These are phyloP conservation scores for Kurtzmaniella natalensis DNA, from an alignment of 1,139 yeast species.

Conservation along the genomic window DNA sequence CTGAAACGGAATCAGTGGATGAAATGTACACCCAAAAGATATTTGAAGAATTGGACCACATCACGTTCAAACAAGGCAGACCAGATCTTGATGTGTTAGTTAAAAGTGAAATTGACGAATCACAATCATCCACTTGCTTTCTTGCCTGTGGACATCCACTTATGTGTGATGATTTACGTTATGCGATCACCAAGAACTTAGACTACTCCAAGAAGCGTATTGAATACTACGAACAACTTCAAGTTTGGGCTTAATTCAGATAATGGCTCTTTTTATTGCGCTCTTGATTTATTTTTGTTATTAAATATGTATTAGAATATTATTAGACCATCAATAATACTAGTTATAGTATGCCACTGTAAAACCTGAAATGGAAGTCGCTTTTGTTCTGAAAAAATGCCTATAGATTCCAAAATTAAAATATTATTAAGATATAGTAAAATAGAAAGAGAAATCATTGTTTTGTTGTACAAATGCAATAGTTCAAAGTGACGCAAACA, in stretches of 20 bases:
- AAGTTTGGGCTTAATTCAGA: conserved; percentile 2
- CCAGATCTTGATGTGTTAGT: conserved; percentile 39
- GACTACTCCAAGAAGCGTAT: conserved; percentile 18
- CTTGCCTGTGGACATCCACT: conserved; percentile 47
- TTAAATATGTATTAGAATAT: too few species aligned
- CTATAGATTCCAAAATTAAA: too few species aligned
- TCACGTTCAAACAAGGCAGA: conserved; percentile 44
- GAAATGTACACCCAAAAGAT: conserved; percentile 9
- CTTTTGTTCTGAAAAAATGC: too few species aligned
- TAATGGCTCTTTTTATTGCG: too few species aligned
- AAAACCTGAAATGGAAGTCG: too few species aligned
- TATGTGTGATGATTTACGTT: conserved; percentile 47
- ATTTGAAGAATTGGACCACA: conserved; percentile 18
- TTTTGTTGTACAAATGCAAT: too few species aligned
- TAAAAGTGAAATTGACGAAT: conserved; percentile 27
- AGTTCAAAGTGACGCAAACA: too few species aligned
- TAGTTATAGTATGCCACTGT: too few species aligned
- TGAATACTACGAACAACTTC: conserved; percentile 13
- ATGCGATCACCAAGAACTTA: conserved; percentile 25
- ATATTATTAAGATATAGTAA: too few species aligned
- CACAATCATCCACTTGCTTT: conserved; percentile 40
- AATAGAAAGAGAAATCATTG: too few species aligned
- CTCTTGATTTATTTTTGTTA: too few species aligned
- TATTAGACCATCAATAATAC: too few species aligned
- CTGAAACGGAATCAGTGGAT: neutral